A percentile compares a stretch with the other conserved stretches of the same genome.
phyloP scores from a whole-genome alignment of 176 grass and related monocot genomes.

The Tillandsia fasciculata region DNA sequence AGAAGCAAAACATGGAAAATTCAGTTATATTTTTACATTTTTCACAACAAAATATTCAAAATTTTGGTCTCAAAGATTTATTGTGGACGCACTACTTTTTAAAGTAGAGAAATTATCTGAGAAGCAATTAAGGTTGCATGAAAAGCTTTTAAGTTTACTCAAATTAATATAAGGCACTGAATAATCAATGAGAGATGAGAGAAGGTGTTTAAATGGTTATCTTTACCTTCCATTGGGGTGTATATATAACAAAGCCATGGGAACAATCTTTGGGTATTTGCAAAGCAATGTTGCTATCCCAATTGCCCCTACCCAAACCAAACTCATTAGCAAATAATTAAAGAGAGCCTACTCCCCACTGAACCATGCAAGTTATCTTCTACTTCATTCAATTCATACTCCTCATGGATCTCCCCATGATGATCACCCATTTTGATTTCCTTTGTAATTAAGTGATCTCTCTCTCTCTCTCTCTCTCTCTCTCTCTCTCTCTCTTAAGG shows the following conservation, averaged over 20 bases:
- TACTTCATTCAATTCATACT: slow-evolving; percentile 68
- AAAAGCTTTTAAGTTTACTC: neutral
- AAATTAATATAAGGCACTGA: neutral
- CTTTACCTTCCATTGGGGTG: slow-evolving; percentile 82
- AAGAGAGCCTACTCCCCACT: slow-evolving; percentile 53
- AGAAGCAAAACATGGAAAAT: neutral
- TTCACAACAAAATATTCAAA: too few species aligned
- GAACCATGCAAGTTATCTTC: slow-evolving; percentile 48
- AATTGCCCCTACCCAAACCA: slow-evolving; percentile 33
- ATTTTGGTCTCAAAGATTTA: too few species aligned
- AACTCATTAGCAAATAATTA: slow-evolving; percentile 57
- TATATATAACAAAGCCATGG: slow-evolving; percentile 52
- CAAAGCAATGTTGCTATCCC: slow-evolving; percentile 30
- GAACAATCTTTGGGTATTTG: slow-evolving; percentile 39
- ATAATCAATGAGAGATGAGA: neutral
- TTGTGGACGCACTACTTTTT: too few species aligned
- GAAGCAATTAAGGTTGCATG: too few species aligned
- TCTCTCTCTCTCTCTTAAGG: neutral
- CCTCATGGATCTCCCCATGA: slow-evolving; percentile 38
- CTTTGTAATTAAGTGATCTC: too few species aligned
- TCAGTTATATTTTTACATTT: too few species aligned
- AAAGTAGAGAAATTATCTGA: too few species aligned
- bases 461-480: neutral
- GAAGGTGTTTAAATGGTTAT: neutral
- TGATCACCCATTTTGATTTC: slow-evolving; percentile 1